Percentiles rank a stretch among this genome's conserved stretches.
Evolutionary conservation across 768 basidiomycete species (phyloP).

Genomic region (Trametes punicea): DNA sequence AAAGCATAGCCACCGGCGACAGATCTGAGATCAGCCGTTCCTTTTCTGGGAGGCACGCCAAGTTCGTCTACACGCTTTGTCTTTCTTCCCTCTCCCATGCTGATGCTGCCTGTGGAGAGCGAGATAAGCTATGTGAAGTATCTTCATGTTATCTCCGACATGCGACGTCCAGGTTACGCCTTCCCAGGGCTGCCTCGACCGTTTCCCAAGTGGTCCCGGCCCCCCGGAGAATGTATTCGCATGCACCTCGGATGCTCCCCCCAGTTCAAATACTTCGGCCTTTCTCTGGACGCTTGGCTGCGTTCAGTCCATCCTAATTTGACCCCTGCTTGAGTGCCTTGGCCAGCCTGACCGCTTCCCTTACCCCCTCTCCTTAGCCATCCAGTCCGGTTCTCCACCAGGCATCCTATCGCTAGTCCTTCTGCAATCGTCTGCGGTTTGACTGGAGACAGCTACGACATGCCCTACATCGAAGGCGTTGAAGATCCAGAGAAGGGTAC

Average conservation of each 20-base stretch:
- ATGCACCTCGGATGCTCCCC: slow-evolving; percentile 29
- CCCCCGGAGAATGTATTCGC: slow-evolving; percentile 29
- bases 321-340: slow-evolving; percentile 15
- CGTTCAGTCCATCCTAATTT: slow-evolving; percentile 23
- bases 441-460: slow-evolving; percentile 5
- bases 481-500: slow-evolving; percentile 32
- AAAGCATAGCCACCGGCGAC: slow-evolving; percentile 13
- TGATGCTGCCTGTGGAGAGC: slow-evolving; percentile 10
- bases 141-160: slow-evolving; percentile 19
- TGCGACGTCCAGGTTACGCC: slow-evolving; percentile 16
- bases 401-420: background rate
- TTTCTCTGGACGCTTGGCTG: slow-evolving; percentile 27
- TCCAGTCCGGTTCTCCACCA: background rate
- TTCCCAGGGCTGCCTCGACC: slow-evolving; percentile 22
- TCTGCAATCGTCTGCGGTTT: background rate
- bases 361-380: slow-evolving; percentile 1
- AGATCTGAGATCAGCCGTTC: slow-evolving; percentile 11
- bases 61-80: background rate
- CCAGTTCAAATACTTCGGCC: slow-evolving; percentile 29
- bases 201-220: slow-evolving; percentile 23
- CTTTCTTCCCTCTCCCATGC: slow-evolving; percentile 12
- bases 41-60: background rate
- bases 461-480: slow-evolving; percentile 22
- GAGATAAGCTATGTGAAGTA: slow-evolving; percentile 27
- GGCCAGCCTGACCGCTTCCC: slow-evolving; percentile 5